A percentile compares a stretch with the other conserved stretches of the same genome.
phyloP scores from a whole-genome alignment of 108 stramenopile species.

The Fistulifera solaris region DNA sequence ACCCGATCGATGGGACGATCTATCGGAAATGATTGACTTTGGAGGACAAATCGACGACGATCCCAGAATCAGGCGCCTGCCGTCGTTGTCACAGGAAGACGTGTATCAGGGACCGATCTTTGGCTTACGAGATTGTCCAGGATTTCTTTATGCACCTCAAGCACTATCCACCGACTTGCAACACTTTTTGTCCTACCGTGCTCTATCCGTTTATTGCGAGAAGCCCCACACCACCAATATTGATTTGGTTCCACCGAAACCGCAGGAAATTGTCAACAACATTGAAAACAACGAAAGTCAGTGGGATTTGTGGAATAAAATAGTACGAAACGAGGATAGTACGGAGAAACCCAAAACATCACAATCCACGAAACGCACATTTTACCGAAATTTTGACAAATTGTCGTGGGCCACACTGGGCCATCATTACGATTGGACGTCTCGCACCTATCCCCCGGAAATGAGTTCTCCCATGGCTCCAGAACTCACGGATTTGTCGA shows the following conservation, averaged over 20 bases:
- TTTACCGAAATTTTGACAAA: conserved; percentile 27
- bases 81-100: background rate
- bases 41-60: conserved; percentile 1
- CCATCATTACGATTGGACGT: conserved; percentile 65
- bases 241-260: conserved; percentile 30
- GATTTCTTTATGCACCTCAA: conserved; percentile 41
- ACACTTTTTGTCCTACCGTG: conserved; percentile 18
- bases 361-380: conserved; percentile 1
- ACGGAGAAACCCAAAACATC: conserved; percentile 1
- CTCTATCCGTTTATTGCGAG: conserved; percentile 45
- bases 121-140: conserved; percentile 20
- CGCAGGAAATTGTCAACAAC: conserved; percentile 9
- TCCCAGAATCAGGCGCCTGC: background rate
- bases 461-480: conserved; percentile 31
- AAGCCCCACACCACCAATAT: conserved; percentile 51
- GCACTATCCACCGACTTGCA: conserved; percentile 28
- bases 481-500: conserved; percentile 17
- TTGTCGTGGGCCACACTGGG: conserved; percentile 60
- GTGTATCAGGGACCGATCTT: conserved; percentile 23
- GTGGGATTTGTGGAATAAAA: background rate
- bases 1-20: conserved; percentile 30
- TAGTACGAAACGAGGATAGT: background rate
- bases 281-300: conserved; percentile 1
- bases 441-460: conserved; percentile 32
- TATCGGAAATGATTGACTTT: conserved; percentile 25